Percentiles rank a stretch among this genome's conserved stretches.
phyloP scores from a whole-genome alignment of 2,329 filamentous ascomycete genomes.

The Oidium heveae region DNA sequence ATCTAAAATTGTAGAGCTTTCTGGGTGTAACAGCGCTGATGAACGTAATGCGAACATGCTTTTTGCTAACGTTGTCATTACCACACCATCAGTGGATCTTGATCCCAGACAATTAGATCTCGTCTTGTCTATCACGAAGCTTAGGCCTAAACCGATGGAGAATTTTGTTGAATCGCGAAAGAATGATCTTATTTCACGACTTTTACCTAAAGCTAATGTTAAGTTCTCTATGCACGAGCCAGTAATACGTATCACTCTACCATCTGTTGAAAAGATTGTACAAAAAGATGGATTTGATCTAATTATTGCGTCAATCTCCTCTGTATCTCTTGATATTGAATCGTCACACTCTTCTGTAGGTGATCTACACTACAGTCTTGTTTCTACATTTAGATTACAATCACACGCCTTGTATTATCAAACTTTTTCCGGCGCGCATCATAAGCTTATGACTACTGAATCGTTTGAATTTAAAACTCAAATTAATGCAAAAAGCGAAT shows the following conservation, averaged over 20 bases:
- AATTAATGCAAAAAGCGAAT: constrained; percentile 60
- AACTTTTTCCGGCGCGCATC: constrained; percentile 54
- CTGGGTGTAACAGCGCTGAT: constrained; percentile 41
- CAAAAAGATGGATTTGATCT: constrained; percentile 72
- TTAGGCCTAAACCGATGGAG: constrained; percentile 25
- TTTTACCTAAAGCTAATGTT: constrained; percentile 79
- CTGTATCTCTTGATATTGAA: constrained; percentile 75
- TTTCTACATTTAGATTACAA: constrained; percentile 57
- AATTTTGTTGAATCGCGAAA: constrained; percentile 22
- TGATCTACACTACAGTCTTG: constrained; percentile 66
- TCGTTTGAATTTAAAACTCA: constrained; percentile 69
- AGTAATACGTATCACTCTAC: constrained; percentile 69
- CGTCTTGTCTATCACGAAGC: constrained; percentile 37
- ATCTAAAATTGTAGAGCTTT: constrained; percentile 73
- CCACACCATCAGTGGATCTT: constrained; percentile 80
- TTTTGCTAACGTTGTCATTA: constrained; percentile 71
- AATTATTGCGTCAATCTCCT: constrained; percentile 85
- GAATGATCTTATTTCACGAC: constrained; percentile 58
- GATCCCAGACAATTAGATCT: constrained; percentile 80
- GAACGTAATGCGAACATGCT: constrained; percentile 80
- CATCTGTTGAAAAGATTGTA: constrained; percentile 39
- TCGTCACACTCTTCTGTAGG: constrained; percentile 78
- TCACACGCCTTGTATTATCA: constrained; percentile 89
- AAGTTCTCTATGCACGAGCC: constrained; percentile 95
- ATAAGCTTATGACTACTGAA: constrained; percentile 72